A percentile compares a stretch with the other conserved stretches of the same genome.
Evolutionary conservation across 2,329 filamentous ascomycete genomes (phyloP).

Genomic region (Diatrype stigma): DNA sequence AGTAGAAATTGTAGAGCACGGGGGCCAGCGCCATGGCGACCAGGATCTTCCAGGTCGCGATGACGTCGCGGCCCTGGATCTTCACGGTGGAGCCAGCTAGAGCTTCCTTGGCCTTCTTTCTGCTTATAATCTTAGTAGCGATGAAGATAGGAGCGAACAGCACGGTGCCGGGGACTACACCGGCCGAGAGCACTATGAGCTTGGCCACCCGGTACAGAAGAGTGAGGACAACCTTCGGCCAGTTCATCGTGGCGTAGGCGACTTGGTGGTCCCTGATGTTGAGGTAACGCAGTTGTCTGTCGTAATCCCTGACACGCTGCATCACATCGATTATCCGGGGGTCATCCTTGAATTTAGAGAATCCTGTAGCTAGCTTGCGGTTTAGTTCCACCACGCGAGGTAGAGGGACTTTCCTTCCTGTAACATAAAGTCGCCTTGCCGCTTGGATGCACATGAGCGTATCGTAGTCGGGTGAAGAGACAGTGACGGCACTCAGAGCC

Average conservation of each 20-base stretch:
- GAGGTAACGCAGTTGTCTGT: slow-evolving; percentile 77
- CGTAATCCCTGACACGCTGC: slow-evolving; percentile 76
- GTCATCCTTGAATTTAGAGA: slow-evolving; percentile 88
- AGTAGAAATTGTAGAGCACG: slow-evolving; percentile 78
- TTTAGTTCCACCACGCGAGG: slow-evolving; percentile 94
- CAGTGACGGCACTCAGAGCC: slow-evolving; percentile 80
- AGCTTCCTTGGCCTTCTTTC: slow-evolving; percentile 76
- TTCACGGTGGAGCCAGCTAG: slow-evolving; percentile 85
- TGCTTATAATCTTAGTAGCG: slow-evolving; percentile 76
- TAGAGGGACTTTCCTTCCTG: slow-evolving; percentile 86
- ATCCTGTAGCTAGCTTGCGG: slow-evolving; percentile 83
- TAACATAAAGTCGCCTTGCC: slow-evolving; percentile 86
- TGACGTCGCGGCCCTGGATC: slow-evolving; percentile 81
- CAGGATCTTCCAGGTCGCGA: slow-evolving; percentile 90
- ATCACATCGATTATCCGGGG: slow-evolving; percentile 74
- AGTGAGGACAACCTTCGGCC: slow-evolving; percentile 68
- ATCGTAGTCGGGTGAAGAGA: slow-evolving; percentile 90
- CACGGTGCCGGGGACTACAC: slow-evolving; percentile 79
- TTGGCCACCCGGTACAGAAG: slow-evolving; percentile 79
- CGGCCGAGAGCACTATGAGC: slow-evolving; percentile 69
- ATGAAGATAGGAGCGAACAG: slow-evolving; percentile 89
- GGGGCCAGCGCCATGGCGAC: slow-evolving; percentile 83
- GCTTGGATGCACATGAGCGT: slow-evolving; percentile 97
- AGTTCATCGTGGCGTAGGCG: slow-evolving; percentile 81
- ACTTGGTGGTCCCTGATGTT: slow-evolving; percentile 93